Percentiles rank a stretch among this genome's conserved stretches.
phyloP scores from a whole-genome alignment of 2,329 filamentous ascomycete genomes.

The Reticulascus tulasneorum region DNA sequence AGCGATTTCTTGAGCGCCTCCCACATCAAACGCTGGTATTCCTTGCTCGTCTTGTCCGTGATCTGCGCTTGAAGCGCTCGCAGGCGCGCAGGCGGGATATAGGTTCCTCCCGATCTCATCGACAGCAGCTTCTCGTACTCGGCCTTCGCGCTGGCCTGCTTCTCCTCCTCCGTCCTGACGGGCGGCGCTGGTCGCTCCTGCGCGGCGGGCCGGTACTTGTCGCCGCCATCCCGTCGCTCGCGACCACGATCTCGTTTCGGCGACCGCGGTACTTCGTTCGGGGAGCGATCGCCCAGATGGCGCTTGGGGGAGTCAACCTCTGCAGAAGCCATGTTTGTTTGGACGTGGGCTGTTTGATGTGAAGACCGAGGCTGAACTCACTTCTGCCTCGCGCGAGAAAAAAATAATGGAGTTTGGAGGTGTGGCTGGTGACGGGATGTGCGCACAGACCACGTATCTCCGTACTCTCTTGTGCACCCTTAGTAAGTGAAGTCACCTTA shows the following conservation, averaged over 20 bases:
- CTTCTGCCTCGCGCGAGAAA: too few species aligned
- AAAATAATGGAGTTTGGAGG: too few species aligned
- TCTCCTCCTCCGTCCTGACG: slow-evolving; percentile 68
- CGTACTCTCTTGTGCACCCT: too few species aligned
- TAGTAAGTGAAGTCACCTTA: too few species aligned
- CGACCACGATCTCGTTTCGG: slow-evolving; percentile 17
- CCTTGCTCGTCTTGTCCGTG: slow-evolving; percentile 91
- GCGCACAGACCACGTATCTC: not conserved
- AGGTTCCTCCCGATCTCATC: slow-evolving; percentile 92
- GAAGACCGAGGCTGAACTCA: slow-evolving; percentile 3
- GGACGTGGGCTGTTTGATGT: not conserved
- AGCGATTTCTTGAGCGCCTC: slow-evolving; percentile 98
- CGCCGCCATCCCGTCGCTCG: slow-evolving; percentile 38
- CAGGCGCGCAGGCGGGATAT: slow-evolving; percentile 88
- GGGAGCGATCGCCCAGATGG: slow-evolving; percentile 14
- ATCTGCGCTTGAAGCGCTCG: slow-evolving; percentile 93
- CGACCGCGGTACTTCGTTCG: too few species aligned
- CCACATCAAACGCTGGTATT: slow-evolving; percentile 99
- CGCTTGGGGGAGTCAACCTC: slow-evolving; percentile 36
- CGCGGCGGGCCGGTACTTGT: slow-evolving; percentile 45
- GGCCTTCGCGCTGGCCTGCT: slow-evolving; percentile 82
- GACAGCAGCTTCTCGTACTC: slow-evolving; percentile 90
- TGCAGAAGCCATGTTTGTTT: slow-evolving; percentile 45
- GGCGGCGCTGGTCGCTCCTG: slow-evolving; percentile 32
- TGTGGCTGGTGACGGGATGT: not conserved